These are phyloP conservation scores for Pichiaceae sp. DNA, from an alignment of 1,139 yeast genomes.

Conservation along the genomic window DNA sequence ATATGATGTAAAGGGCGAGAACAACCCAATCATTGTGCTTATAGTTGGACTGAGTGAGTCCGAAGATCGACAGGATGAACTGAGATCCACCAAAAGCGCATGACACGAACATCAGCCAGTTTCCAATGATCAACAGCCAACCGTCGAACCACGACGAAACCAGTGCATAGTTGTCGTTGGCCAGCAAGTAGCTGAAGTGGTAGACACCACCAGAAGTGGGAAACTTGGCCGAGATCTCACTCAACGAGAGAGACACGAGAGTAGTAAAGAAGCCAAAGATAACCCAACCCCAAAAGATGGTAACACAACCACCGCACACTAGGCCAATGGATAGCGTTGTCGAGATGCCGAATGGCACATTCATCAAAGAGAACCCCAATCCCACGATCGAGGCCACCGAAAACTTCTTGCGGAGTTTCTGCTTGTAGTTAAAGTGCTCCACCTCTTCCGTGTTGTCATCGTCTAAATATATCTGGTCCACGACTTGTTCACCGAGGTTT, in stretches of 20 bases:
- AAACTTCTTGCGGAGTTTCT: slow-evolving; percentile 55
- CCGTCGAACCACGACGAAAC: slow-evolving; percentile 69
- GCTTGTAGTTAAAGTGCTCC: slow-evolving; percentile 66
- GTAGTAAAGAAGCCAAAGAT: slow-evolving; percentile 53
- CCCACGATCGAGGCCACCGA: slow-evolving; percentile 65
- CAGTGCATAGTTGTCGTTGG: slow-evolving; percentile 46
- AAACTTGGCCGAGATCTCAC: slow-evolving; percentile 66
- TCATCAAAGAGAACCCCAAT: slow-evolving; percentile 68
- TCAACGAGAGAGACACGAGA: slow-evolving; percentile 55
- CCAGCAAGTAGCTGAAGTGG: slow-evolving; percentile 65
- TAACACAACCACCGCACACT: slow-evolving; percentile 65
- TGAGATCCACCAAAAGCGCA: slow-evolving; percentile 71
- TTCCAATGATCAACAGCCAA: slow-evolving; percentile 65
- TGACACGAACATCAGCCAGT: slow-evolving; percentile 69
- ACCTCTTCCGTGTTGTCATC: slow-evolving; percentile 50
- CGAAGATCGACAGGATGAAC: slow-evolving; percentile 56
- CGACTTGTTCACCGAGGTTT: slow-evolving; percentile 16
- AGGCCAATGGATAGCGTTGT: slow-evolving; percentile 63
- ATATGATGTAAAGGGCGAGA: slow-evolving; percentile 43
- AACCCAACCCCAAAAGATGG: slow-evolving; percentile 65
- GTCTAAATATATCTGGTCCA: slow-evolving; percentile 22
- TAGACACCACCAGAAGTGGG: slow-evolving; percentile 72
- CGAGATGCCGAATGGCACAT: slow-evolving; percentile 69
- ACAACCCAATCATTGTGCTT: slow-evolving; percentile 50
- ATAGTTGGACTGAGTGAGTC: slow-evolving; percentile 49